Evolutionary conservation across 2,329 filamentous ascomycete genomes (phyloP), one percentile per base, ranked within the genome.

Genomic region (Aspergillus ustus): DNA sequence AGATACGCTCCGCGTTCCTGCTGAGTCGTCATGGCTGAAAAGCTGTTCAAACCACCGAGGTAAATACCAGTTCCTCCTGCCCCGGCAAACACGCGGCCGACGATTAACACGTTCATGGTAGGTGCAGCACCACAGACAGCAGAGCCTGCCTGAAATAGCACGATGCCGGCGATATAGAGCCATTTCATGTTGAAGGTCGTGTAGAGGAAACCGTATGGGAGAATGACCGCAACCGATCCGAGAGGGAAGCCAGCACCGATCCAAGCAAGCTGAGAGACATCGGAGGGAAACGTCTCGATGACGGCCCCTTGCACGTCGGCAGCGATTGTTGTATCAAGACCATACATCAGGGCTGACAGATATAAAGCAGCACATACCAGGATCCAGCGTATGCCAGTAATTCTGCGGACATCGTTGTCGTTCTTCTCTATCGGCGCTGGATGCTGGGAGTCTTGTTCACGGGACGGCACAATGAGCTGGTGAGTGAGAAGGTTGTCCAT

Each of bases 241-340:
- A 84, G 72, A 0, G 78, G 68, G 59, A 84, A 82, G 0, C 73
- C 73, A 5, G 75, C 73, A 28, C 70, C 72, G 13, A 83, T 68
- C 81, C 81, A 84, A 4, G 75, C 68, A 7, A 83, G 71, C 49
- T 79, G 75, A 7, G 73, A 66, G 34, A 80, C 64, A 1, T 76
- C 64, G 9, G 9, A 9, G 19, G 73, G 68, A 31, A 82, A 80
- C 0, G 67, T 63, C n/a, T 73, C 67, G 13, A 80, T 68, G 7
- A 83, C 77, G 7, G 73, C 69, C 0, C 76, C 77, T 37, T 37
- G 31, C 8, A 37, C 31, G 31, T 37, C 31, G 7, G 31, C 31
- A 37, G 31, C 31, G 7, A 37, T 37, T 15, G 31, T 37, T 11
- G 31, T 11, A 15, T 37, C 31, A 9, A 37, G 31, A 11, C 31